These are phyloP conservation scores for Neostapfia colusana DNA, from an alignment of 176 grass and related monocot species.

Conservation along the genomic window DNA sequence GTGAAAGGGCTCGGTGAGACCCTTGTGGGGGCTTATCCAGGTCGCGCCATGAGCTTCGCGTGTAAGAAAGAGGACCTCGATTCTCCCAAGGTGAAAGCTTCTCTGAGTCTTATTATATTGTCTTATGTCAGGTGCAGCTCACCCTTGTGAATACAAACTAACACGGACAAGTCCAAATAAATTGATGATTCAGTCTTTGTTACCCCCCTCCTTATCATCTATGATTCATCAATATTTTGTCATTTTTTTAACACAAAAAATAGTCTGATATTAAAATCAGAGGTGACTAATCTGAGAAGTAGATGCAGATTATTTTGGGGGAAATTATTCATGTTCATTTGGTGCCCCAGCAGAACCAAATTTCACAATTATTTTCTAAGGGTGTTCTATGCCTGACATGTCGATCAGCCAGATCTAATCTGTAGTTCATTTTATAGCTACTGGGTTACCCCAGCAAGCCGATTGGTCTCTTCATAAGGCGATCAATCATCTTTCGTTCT, in stretches of 20 bases:
- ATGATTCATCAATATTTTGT: not conserved
- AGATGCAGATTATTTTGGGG: not conserved
- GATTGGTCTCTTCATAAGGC: conserved; percentile 90
- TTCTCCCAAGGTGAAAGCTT: conserved; percentile 68
- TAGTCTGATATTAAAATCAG: not conserved
- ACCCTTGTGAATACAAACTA: not conserved
- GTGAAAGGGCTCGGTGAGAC: conserved; percentile 97
- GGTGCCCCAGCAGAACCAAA: too few relatives aligned
- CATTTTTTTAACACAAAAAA: not conserved
- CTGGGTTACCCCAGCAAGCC: conserved; percentile 94
- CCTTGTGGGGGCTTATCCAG: conserved; percentile 86
- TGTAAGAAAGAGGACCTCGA: conserved; percentile 79
- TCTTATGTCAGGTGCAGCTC: conserved; percentile 1
- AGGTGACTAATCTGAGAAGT: not conserved
- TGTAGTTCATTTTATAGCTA: conserved; percentile 49
- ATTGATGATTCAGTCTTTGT: not conserved
- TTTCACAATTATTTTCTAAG: not conserved
- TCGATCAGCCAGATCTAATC: conserved; percentile 4
- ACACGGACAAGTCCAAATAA: not conserved
- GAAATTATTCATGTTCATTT: not conserved
- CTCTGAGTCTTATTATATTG: not conserved
- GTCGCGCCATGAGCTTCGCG: conserved; percentile 88
- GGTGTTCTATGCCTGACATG: not conserved
- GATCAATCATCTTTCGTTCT: conserved; percentile 90
- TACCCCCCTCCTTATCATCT: not conserved